Base-by-base conservation (phyloP, 139 green algal genomes). In the Chlorella sp. region DNA sequence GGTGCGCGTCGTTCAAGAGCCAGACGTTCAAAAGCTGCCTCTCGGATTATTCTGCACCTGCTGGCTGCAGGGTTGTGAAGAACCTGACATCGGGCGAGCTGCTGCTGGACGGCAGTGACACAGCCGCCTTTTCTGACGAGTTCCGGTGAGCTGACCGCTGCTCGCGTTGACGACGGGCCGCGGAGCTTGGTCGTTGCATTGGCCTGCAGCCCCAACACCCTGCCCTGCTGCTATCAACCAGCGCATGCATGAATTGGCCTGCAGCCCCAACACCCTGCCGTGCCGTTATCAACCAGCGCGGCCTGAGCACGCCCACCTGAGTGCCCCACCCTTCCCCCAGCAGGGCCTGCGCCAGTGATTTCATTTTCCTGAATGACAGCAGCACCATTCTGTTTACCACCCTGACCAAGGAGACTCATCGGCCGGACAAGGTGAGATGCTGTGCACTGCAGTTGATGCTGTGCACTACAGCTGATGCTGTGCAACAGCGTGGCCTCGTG, bases 331-430 rank as follows among this genome's bases (percentile, higher is more conserved):
- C 2, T 32, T 32, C 1, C 19, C 11, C 54, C 34, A 41, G 40
- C 58, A 82, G 76, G 38, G 24, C 28, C 9, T 73, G 58, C 38
- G 76, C 58, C 28, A 58, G 76, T 11, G 56, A 82, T 30, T 41
- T 73, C 26, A 82, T 76, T 8, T 94, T 89, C 82, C 82, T 91
- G 30, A 73, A 68, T 26, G 85, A 89, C 82, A 88, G 86, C 85
- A 38, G 80, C 54, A 89, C 81, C 1, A 70, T 95, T n/a, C 94
- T 96, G 65, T 96, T 95, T 72, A 89, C 94, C 16, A 90, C 91
- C 14, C 94, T 95, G 91, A 84, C 79, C 13, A 90, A 96, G 70
- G 80, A 95, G 54, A 87, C 95, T 40, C 90, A 95, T 77, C 86
- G 94, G 89, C 90, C 24, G 8, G 62, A 70, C 65, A 80, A 91